Evolutionary conservation across 345 rosid species (phyloP), one percentile per base, ranked within the genome.

Genomic region (Eucalyptus curtisii): DNA sequence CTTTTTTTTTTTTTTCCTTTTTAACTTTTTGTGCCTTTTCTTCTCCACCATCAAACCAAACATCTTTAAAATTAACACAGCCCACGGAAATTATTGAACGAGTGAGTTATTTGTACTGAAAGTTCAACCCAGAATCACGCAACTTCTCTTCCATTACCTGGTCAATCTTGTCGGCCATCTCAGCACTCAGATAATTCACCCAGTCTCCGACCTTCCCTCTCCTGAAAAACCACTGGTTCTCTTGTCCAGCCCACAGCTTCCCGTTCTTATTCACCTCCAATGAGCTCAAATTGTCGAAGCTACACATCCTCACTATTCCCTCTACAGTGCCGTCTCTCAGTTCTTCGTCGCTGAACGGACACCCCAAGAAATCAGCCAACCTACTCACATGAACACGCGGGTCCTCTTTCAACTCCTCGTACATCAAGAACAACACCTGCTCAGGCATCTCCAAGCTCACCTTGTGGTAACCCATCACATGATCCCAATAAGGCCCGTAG

Each of bases 401-500:
- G 3, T 48, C 42, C 81, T 88, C 87, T 80, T 88, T 33, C 87
- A 88, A 47, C 30, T 88, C 90, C 90, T 85, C 90, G 40, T 52
- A 88, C 87, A 6, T 84, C 17, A 88, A 44, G 82, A 88, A 88
- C 80, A 88, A 49, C 31, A 88, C 90, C 82, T 33, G 48, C 40
- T 88, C 59, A 22, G 90, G 87, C 53, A 33, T 85, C 87, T 85
- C 87, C 82, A 44, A 47, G 48, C 87, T 85, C 6, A 85, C 87
- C 87, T 85, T 86, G 91, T 92, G 91, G 68, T 88, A 92, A 86
- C 89, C 94, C 30, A 89, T 86, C 9, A 91, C 92, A 45, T 88
- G 87, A 47, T 88, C 90, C 90, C 90, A 88, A 45, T 47, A 88
- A 8, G 89, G 89, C 27, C 89, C 89, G 24, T 20, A 85, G 64